A percentile compares a stretch with the other conserved stretches of the same genome.
Conservation (phyloP, 805 yeast species). For the Saccharomycopsis selenospora region DNA sequence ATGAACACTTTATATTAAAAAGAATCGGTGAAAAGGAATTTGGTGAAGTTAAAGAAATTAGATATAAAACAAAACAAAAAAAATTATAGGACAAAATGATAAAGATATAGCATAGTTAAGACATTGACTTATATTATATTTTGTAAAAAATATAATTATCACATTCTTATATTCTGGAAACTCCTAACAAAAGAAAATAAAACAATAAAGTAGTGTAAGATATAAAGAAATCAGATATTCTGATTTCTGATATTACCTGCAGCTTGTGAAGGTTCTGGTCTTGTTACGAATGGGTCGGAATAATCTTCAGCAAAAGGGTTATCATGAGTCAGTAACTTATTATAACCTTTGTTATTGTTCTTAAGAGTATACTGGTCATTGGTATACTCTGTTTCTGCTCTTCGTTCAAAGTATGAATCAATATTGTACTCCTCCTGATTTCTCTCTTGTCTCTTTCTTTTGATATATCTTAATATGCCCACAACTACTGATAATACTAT, state of each 20-base stretch:
- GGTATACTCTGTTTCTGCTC: constrained; percentile 21
- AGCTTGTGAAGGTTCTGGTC: constrained; percentile 6
- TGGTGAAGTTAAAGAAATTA: constrained; percentile 46
- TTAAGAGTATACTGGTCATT: constrained; percentile 14
- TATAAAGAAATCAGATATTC: no score
- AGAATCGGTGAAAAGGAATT: constrained; percentile 66
- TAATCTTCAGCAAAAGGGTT: constrained; percentile 12
- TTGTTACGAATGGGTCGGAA: constrained; percentile 5
- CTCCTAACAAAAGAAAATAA: no score
- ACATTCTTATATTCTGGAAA: no score
- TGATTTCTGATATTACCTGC: neutral
- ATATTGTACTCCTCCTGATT: neutral
- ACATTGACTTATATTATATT: no score
- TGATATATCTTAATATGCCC: neutral
- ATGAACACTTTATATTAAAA: constrained; percentile 54
- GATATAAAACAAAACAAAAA: no score
- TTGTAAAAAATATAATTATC: no score
- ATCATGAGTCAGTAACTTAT: constrained; percentile 5
- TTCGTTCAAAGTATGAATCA: neutral
- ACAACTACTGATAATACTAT: no score
- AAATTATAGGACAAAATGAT: no score
- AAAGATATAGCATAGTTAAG: no score
- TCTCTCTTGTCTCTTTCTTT: neutral
- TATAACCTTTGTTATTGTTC: constrained; percentile 1
- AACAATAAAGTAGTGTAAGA: no score